phyloP scores from a whole-genome alignment of 2,329 filamentous ascomycete species.

The Sclerotinia glacialis region DNA sequence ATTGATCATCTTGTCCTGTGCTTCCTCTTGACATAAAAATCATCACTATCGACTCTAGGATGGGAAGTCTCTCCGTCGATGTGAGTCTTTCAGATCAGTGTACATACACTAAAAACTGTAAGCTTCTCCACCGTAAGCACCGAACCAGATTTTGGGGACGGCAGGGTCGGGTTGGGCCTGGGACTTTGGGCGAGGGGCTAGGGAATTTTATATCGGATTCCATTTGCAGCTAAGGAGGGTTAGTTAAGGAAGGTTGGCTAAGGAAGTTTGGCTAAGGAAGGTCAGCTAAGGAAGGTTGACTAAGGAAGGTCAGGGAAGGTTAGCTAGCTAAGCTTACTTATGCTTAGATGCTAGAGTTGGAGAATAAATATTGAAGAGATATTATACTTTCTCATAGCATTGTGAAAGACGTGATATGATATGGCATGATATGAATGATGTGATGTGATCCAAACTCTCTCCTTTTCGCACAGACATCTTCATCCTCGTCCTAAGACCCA shows the following conservation, averaged over 20 bases:
- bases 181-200: background rate
- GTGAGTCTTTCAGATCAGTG: background rate
- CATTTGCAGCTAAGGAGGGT: too few relatives aligned
- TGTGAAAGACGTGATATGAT: background rate
- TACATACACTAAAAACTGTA: background rate
- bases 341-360: background rate
- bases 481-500: background rate
- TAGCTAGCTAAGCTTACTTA: background rate
- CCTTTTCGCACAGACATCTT: background rate
- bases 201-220: background rate
- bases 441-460: background rate
- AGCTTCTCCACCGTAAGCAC: background rate
- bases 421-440: background rate
- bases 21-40: too few relatives aligned
- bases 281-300: too few relatives aligned
- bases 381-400: background rate
- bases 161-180: background rate
- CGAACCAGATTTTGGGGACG: slow-evolving; percentile 7
- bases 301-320: too few relatives aligned
- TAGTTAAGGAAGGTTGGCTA: too few relatives aligned
- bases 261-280: too few relatives aligned
- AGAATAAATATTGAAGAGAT: background rate
- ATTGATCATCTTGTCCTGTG: too few relatives aligned
- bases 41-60: too few relatives aligned
- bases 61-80: too few relatives aligned